A percentile compares a stretch with the other conserved stretches of the same genome.
Evolutionary conservation across 2,329 filamentous ascomycete genomes (phyloP).

Genomic region (Talaromyces sp.): DNA sequence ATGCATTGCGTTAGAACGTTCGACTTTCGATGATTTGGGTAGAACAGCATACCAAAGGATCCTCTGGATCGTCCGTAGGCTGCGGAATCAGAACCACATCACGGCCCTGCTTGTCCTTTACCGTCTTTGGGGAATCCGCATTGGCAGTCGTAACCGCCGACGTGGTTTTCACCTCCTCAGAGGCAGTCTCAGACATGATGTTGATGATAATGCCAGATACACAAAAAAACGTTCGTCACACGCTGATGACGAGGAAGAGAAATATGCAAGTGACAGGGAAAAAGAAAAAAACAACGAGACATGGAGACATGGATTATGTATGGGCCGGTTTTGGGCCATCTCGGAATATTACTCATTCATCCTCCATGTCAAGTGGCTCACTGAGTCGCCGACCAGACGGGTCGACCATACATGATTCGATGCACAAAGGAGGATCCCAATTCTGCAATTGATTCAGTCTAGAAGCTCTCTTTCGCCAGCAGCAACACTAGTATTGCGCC

Average conservation of each 20-base stretch:
- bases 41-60: conserved; percentile 10
- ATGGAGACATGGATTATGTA: background rate
- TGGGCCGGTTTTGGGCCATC: background rate
- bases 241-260: background rate
- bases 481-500: background rate
- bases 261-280: background rate
- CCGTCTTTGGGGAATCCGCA: conserved; percentile 1
- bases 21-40: background rate
- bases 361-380: background rate
- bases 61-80: conserved; percentile 9
- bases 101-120: conserved; percentile 6
- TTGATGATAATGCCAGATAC: background rate
- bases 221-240: background rate
- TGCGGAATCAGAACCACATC: conserved; percentile 13
- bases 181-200: conserved; percentile 10
- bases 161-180: conserved; percentile 6
- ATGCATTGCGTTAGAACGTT: background rate
- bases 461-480: background rate
- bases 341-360: background rate
- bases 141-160: background rate
- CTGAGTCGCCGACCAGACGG: background rate
- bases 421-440: conserved; percentile 2
- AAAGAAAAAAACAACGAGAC: background rate
- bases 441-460: background rate
- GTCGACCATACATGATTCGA: background rate